Percentiles rank a stretch among this genome's conserved stretches.
phyloP scores from a whole-genome alignment of 768 basidiomycete species.

The Phanerochaete sordida region DNA sequence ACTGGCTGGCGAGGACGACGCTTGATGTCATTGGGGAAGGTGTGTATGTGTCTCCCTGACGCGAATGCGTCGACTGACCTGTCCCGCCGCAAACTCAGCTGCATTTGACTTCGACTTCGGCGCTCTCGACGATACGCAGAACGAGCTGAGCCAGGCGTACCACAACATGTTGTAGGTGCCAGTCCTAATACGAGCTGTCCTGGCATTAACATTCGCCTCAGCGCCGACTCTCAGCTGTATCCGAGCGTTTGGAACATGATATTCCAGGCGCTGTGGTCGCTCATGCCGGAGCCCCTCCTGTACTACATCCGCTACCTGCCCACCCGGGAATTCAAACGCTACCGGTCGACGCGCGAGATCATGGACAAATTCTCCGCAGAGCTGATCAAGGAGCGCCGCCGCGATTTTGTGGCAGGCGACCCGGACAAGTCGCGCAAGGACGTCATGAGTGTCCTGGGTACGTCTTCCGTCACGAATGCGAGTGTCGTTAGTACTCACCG shows the following conservation, averaged over 20 bases:
- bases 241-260: conserved; percentile 20
- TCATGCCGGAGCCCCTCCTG: conserved; percentile 25
- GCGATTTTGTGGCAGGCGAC: conserved; percentile 34
- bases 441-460: conserved; percentile 54
- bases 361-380: conserved; percentile 42
- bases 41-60: conserved; percentile 1
- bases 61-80: neutral
- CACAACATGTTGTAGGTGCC: conserved; percentile 17
- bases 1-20: conserved; percentile 36
- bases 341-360: conserved; percentile 22
- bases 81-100: neutral
- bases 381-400: conserved; percentile 38
- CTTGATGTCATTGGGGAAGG: conserved; percentile 38
- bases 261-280: conserved; percentile 26
- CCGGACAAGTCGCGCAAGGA: conserved; percentile 48
- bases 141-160: neutral
- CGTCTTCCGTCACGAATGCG: conserved; percentile 12
- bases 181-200: neutral
- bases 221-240: conserved; percentile 29
- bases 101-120: conserved; percentile 35
- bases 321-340: conserved; percentile 24
- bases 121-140: neutral
- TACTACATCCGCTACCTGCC: conserved; percentile 27
- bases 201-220: neutral
- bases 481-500: neutral